Conservation (phyloP, 1,284 basidiomycete species). For the Rhizoctonia solani region DNA sequence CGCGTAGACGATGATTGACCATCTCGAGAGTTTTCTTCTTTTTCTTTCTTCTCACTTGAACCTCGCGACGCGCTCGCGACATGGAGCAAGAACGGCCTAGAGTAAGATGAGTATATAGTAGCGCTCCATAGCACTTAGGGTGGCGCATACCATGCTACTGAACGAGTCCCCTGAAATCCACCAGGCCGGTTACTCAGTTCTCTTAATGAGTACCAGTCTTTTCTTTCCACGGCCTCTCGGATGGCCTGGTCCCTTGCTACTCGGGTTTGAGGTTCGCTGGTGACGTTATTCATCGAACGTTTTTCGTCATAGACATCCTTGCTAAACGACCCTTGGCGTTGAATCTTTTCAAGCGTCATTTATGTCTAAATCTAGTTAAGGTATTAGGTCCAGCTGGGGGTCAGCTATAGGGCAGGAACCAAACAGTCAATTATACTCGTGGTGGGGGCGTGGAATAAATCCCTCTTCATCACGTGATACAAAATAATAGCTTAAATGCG, state of each 20-base stretch:
- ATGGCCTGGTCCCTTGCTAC: conserved; percentile 1
- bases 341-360: no score
- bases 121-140: conserved; percentile 39
- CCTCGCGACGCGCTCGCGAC: neutral
- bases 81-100: conserved; percentile 14
- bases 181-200: conserved; percentile 58
- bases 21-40: conserved; percentile 11
- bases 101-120: neutral
- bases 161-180: conserved; percentile 63
- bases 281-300: neutral
- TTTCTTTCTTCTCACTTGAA: neutral
- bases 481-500: no score
- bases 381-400: no score
- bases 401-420: no score
- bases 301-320: neutral
- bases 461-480: neutral
- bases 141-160: conserved; percentile 58
- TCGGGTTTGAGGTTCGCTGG: neutral
- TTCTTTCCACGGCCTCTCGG: conserved; percentile 12
- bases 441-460: neutral
- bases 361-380: no score
- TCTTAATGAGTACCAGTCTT: conserved; percentile 57
- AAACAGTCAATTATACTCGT: neutral
- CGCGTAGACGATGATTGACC: neutral
- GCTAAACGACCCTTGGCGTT: no score